These are phyloP conservation scores for Trichoderma breve DNA, from an alignment of 2,329 filamentous ascomycete species.

Conservation along the genomic window DNA sequence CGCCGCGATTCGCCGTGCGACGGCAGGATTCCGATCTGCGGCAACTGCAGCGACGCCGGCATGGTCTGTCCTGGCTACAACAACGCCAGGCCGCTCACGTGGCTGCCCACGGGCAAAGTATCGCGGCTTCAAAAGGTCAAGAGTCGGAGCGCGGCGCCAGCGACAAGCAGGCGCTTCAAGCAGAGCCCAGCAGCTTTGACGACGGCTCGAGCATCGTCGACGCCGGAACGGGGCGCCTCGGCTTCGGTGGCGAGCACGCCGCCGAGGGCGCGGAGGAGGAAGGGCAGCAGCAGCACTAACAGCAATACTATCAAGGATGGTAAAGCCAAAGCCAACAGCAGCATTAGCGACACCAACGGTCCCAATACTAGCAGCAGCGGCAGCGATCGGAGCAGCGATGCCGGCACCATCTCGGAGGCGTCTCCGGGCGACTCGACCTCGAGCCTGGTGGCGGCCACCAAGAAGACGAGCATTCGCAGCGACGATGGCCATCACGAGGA, in stretches of 20 bases:
- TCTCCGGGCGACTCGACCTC: neutral
- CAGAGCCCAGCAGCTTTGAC: neutral
- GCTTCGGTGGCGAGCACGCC: neutral
- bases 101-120: constrained; percentile 40
- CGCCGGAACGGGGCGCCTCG: neutral
- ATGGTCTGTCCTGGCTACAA: constrained; percentile 41
- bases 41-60: constrained; percentile 34
- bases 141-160: neutral
- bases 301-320: neutral
- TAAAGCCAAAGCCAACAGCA: neutral
- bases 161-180: neutral
- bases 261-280: neutral
- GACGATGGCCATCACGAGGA: neutral
- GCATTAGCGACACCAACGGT: neutral
- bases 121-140: constrained; percentile 15
- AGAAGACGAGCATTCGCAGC: neutral
- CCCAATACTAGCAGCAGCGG: neutral
- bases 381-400: constrained; percentile 9
- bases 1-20: constrained; percentile 43
- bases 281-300: neutral
- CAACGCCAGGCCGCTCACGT: constrained; percentile 38
- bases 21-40: constrained; percentile 36
- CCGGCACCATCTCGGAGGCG: constrained; percentile 2
- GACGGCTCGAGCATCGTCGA: neutral
- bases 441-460: neutral